phyloP scores from a whole-genome alignment of 2,329 filamentous ascomycete genomes.

The Aspergillus arachidicola region DNA sequence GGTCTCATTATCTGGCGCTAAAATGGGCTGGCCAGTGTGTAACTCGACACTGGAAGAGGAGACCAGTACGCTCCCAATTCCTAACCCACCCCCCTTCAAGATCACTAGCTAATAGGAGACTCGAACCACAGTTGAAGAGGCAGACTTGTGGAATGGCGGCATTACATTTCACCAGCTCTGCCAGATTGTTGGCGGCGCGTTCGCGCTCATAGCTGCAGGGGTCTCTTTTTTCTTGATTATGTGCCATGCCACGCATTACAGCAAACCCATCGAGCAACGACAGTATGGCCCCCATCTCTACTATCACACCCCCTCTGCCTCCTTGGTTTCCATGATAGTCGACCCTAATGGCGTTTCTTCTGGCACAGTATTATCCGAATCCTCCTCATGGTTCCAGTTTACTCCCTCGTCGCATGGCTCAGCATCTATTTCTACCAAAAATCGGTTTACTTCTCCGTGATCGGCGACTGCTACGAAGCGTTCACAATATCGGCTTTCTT shows the following conservation, averaged over 20 bases:
- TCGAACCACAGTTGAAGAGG: constrained; percentile 45
- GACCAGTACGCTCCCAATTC: constrained; percentile 37
- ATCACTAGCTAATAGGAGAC: constrained; percentile 1
- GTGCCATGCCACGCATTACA: constrained; percentile 62
- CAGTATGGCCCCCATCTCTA: constrained; percentile 47
- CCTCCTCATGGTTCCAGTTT: constrained; percentile 84
- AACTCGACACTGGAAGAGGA: constrained; percentile 54
- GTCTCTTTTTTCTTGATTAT: constrained; percentile 59
- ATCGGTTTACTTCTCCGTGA: constrained; percentile 77
- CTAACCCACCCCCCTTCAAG: background rate
- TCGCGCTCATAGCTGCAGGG: constrained; percentile 54
- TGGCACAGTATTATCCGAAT: constrained; percentile 75
- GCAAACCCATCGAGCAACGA: constrained; percentile 61
- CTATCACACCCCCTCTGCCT: background rate
- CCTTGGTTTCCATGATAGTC: background rate
- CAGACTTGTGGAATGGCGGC: constrained; percentile 53
- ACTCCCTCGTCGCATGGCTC: constrained; percentile 73
- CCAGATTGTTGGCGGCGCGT: constrained; percentile 56
- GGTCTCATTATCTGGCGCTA: constrained; percentile 19
- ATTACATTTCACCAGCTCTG: constrained; percentile 61
- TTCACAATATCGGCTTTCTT: constrained; percentile 89
- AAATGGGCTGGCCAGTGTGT: constrained; percentile 51
- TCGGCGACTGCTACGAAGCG: constrained; percentile 85
- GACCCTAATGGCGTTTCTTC: background rate
- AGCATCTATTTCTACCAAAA: constrained; percentile 74